These are phyloP conservation scores for Triadica sebifera DNA, from an alignment of 345 rosid species.

Conservation along the genomic window DNA sequence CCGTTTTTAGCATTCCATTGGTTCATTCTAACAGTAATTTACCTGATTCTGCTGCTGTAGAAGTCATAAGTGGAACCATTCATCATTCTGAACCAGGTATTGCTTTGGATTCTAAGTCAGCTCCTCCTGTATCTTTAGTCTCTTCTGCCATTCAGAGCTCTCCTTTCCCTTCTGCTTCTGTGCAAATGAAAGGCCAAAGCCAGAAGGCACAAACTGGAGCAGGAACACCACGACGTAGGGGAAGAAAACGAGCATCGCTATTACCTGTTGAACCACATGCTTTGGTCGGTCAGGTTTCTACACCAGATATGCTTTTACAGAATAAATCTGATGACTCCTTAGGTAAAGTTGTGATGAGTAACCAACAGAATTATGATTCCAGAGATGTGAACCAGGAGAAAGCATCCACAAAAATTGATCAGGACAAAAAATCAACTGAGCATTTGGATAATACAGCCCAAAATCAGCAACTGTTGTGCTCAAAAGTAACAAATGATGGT, in stretches of 20 bases:
- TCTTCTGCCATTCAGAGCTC: conserved; percentile 27
- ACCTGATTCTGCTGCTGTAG: conserved; percentile 32
- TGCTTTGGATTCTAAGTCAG: conserved; percentile 32
- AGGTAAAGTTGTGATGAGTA: conserved; percentile 18
- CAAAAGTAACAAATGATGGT: conserved; percentile 19
- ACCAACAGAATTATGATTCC: background rate
- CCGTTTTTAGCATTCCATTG: conserved; percentile 28
- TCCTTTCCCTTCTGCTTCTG: conserved; percentile 17
- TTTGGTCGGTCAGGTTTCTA: conserved; percentile 48
- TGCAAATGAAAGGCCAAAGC: conserved; percentile 41
- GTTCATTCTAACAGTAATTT: conserved; percentile 17
- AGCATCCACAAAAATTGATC: conserved; percentile 1
- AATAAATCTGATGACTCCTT: conserved; percentile 25
- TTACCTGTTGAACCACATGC: conserved; percentile 42
- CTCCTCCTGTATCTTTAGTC: conserved; percentile 27
- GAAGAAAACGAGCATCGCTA: conserved; percentile 47
- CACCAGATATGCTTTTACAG: conserved; percentile 31
- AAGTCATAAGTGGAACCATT: conserved; percentile 20
- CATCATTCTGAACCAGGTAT: conserved; percentile 32
- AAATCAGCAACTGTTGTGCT: conserved; percentile 15
- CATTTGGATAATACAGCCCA: conserved; percentile 21
- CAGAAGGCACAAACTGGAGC: conserved; percentile 42
- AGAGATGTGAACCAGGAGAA: conserved; percentile 22
- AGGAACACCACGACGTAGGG: conserved; percentile 55
- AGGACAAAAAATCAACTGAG: conserved; percentile 16